Percentiles rank a stretch among this genome's conserved stretches.
Evolutionary conservation across 805 yeast genomes (phyloP).

Genomic region (Myxozyma kluyveri): DNA sequence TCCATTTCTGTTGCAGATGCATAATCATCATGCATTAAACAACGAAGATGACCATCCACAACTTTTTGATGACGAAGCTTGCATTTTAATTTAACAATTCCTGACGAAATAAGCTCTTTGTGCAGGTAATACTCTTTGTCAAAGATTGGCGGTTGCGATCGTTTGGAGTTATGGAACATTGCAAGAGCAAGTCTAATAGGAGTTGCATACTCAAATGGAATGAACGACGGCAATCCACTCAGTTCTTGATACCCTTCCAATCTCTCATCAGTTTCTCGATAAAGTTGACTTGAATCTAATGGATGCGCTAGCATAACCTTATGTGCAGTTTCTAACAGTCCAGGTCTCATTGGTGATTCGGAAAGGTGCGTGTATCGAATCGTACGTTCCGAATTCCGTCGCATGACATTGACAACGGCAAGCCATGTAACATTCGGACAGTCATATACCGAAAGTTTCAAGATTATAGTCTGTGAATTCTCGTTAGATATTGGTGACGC

Average conservation of each 20-base stretch:
- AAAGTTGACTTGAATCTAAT: not conserved
- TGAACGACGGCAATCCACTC: not conserved
- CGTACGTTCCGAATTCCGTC: constrained; percentile 18
- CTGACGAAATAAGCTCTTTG: constrained; percentile 2
- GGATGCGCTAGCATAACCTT: not conserved
- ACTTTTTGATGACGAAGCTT: constrained; percentile 7
- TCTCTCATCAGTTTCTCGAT: not conserved
- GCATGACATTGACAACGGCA: constrained; percentile 11
- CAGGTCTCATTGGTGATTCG: not conserved
- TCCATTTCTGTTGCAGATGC: constrained; percentile 12
- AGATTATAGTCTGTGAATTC: not conserved
- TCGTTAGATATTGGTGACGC: constrained; percentile 3
- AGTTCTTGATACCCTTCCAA: not conserved
- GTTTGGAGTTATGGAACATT: not conserved
- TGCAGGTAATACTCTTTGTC: not conserved
- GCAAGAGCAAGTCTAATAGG: not conserved
- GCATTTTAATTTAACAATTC: constrained; percentile 13
- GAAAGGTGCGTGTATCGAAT: not conserved
- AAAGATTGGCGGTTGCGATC: too few species aligned
- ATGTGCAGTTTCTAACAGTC: not conserved
- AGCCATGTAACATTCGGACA: constrained; percentile 26
- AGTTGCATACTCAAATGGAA: not conserved
- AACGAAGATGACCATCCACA: constrained; percentile 5
- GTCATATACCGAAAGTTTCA: constrained; percentile 19
- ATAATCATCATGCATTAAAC: constrained; percentile 3